Base-by-base conservation (phyloP, 2,329 filamentous ascomycete genomes). In the Phymatotrichopsis omnivora region DNA sequence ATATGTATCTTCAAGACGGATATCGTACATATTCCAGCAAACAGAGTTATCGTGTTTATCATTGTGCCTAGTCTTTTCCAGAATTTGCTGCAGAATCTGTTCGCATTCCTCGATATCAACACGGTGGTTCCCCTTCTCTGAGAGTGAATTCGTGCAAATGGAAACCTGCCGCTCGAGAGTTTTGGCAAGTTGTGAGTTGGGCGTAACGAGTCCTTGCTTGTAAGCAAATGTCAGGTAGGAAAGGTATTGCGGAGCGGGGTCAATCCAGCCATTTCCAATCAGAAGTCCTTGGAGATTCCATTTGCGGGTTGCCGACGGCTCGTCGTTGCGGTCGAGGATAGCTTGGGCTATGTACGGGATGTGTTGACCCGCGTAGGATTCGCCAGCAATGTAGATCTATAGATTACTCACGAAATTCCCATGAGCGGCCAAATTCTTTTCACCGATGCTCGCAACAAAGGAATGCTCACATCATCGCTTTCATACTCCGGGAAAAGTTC, bases 221-320 rank as follows among this genome's bases (percentile, higher is more conserved):
- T 91, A 85, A 32, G 83, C 80, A 59, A 77, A 96, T 23, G 79
- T 74, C 7, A 95, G 68, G 61, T 95, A 95, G 0, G 89, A 72
- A 23, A 81, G 78, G 63, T 96, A 98, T 62, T 99, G 91, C 37
- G 95, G 84, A 6, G 69, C 68, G 1, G 89, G 87, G 2, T 87
- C 83, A 42, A 98, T 89, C 91, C 93, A 99, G 29, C 89, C 91
- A 62, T 98, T 99, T 43, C 93, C 93, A 51, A 99, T 96, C 27
- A 98, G 63, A 16, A 98, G 68, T 7, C 89, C 91, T 55, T 80
- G 74, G 22, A 99, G 67, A 39, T 81, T 80, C 91, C 89, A 98
- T 17, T 60, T 60, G 24, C 32, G 41, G 7, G 32, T 28, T 5
- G 23, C 25, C 11, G 33, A 19, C 16, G 19, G 25, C 30, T 41